Evolutionary conservation across 2,329 filamentous ascomycete genomes (phyloP).

Genomic region (Coniochaeta prunicola): DNA sequence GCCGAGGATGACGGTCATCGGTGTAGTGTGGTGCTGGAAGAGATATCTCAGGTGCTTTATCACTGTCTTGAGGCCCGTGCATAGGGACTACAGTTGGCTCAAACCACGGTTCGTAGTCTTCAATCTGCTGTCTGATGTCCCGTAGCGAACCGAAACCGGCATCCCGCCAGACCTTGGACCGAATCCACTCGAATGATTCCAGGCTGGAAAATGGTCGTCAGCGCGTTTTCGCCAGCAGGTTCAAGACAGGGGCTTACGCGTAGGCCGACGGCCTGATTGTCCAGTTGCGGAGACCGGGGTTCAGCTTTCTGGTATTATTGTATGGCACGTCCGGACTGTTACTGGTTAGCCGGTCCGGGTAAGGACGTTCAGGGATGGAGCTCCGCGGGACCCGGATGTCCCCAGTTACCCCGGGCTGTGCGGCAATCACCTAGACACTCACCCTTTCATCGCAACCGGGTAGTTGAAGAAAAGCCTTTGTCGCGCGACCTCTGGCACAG

Average conservation of each 20-base stretch:
- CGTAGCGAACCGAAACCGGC: slow-evolving; percentile 56
- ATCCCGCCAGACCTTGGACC: slow-evolving; percentile 52
- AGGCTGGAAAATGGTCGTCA: slow-evolving; percentile 31
- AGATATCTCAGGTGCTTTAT: slow-evolving; percentile 19
- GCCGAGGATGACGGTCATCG: neutral
- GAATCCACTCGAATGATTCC: slow-evolving; percentile 45
- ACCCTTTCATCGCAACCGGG: slow-evolving; percentile 27
- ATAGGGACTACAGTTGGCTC: slow-evolving; percentile 38
- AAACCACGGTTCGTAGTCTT: slow-evolving; percentile 40
- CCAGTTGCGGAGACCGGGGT: slow-evolving; percentile 51
- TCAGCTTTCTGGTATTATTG: slow-evolving; percentile 37
- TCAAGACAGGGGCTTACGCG: slow-evolving; percentile 33
- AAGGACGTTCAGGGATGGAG: neutral
- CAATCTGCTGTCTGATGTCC: slow-evolving; percentile 41
- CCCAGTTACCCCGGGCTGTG: too few species aligned
- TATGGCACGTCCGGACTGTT: slow-evolving; percentile 32
- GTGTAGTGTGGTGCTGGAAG: neutral
- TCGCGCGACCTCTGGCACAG: neutral
- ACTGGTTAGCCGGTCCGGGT: slow-evolving; percentile 4
- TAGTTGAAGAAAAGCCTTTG: slow-evolving; percentile 24
- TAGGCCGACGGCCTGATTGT: slow-evolving; percentile 44
- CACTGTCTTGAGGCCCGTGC: slow-evolving; percentile 39
- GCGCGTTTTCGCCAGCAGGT: neutral
- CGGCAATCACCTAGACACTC: slow-evolving; percentile 11
- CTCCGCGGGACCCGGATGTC: neutral